phyloP scores from a whole-genome alignment of 208 protist genomes.

The Leishmania amazonensis region DNA sequence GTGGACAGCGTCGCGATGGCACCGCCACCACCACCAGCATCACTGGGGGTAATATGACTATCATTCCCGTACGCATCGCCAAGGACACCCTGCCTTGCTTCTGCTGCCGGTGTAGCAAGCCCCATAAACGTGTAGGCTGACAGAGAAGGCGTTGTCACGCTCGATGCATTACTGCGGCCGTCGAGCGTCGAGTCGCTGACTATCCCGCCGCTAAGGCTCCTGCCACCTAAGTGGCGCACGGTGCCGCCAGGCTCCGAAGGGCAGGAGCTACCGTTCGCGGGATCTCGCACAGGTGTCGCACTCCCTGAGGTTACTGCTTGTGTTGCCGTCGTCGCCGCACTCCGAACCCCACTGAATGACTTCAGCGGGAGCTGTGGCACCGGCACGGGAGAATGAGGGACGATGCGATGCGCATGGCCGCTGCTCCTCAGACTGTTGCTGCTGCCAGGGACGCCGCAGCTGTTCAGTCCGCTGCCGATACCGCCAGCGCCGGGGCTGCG shows the following conservation, averaged over 20 bases:
- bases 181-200: neutral
- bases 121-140: neutral
- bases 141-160: neutral
- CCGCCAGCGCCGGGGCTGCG: neutral
- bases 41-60: neutral
- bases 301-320: neutral
- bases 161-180: neutral
- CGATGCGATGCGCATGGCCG: neutral
- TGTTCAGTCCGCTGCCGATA: constrained; percentile 1
- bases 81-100: neutral
- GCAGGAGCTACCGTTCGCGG: neutral
- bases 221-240: neutral
- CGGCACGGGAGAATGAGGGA: neutral
- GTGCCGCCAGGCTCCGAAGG: neutral
- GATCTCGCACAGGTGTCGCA: neutral
- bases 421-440: neutral
- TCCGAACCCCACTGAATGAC: neutral
- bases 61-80: neutral
- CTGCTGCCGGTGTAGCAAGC: neutral
- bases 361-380: neutral
- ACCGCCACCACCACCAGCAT: neutral
- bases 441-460: neutral
- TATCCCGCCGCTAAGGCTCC: neutral
- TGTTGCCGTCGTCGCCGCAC: neutral
- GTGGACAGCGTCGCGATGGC: neutral